These are phyloP conservation scores for Pichia norvegensis DNA, from an alignment of 1,139 yeast genomes.

Conservation along the genomic window DNA sequence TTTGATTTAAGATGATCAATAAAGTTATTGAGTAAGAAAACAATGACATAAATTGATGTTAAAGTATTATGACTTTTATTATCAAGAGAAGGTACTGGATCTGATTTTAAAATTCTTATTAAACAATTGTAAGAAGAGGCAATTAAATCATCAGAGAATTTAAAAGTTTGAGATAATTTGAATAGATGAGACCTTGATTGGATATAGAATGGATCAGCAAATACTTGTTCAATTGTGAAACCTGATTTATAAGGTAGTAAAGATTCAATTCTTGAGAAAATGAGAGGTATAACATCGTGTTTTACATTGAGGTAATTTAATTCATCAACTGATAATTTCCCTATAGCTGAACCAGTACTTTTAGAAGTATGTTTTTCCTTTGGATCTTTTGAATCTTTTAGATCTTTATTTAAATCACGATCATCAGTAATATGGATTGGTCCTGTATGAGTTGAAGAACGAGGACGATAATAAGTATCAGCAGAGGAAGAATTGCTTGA, in stretches of 20 bases:
- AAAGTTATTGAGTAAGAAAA: slow-evolving; percentile 7
- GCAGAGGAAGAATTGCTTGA: neutral
- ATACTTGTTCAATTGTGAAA: slow-evolving; percentile 22
- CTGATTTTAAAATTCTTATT: slow-evolving; percentile 6
- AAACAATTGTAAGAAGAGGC: slow-evolving; percentile 12
- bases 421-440: no score
- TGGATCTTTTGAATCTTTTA: neutral
- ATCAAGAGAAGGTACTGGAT: slow-evolving; percentile 1
- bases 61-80: slow-evolving; percentile 6
- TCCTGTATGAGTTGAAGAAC: neutral
- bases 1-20: slow-evolving; percentile 7
- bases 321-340: neutral
- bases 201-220: slow-evolving; percentile 24
- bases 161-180: slow-evolving; percentile 13
- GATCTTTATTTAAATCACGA: no score
- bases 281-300: slow-evolving; percentile 21
- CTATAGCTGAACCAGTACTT: neutral
- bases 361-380: neutral
- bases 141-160: slow-evolving; percentile 9
- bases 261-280: slow-evolving; percentile 23
- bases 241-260: slow-evolving; percentile 27
- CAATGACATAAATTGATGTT: slow-evolving; percentile 10
- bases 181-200: slow-evolving; percentile 21
- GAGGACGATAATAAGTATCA: neutral
- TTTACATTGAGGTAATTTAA: slow-evolving; percentile 1